phyloP scores from a whole-genome alignment of 106 monocot species.

The Agapanthus africanus region DNA sequence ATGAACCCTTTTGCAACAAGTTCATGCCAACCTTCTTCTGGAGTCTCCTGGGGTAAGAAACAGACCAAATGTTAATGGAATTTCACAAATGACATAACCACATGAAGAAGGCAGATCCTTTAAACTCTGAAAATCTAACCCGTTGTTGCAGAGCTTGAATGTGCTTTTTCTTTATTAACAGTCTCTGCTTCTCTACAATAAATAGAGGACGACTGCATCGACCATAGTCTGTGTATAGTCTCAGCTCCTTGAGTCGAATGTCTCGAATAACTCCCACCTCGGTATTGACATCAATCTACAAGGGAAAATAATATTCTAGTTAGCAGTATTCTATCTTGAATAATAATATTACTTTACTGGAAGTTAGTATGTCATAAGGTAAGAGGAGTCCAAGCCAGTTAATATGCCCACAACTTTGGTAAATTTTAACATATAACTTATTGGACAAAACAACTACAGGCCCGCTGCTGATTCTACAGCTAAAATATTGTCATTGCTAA shows the following conservation, averaged over 20 bases:
- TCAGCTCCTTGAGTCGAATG: slow-evolving; percentile 84
- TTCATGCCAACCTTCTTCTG: slow-evolving; percentile 96
- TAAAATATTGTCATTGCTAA: too few relatives aligned
- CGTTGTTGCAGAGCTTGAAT: slow-evolving; percentile 82
- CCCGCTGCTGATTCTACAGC: too few relatives aligned
- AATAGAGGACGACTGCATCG: slow-evolving; percentile 94
- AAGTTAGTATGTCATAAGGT: too few relatives aligned
- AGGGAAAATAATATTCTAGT: too few relatives aligned
- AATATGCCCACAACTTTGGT: too few relatives aligned
- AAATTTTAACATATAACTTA: too few relatives aligned
- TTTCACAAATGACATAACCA: neutral
- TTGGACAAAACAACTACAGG: too few relatives aligned
- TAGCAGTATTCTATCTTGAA: too few relatives aligned
- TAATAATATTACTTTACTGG: too few relatives aligned
- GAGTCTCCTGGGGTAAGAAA: slow-evolving; percentile 47
- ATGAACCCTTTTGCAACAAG: slow-evolving; percentile 92
- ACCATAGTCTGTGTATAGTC: slow-evolving; percentile 92
- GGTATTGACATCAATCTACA: slow-evolving; percentile 97
- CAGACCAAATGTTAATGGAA: neutral
- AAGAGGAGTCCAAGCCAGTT: too few relatives aligned
- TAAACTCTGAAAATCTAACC: slow-evolving; percentile 25
- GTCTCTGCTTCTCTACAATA: slow-evolving; percentile 91
- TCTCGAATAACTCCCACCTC: slow-evolving; percentile 91
- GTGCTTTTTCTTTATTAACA: slow-evolving; percentile 85
- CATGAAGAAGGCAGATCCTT: slow-evolving; percentile 1